phyloP scores from a whole-genome alignment of 257 asterid species.

The Ligustrum vulgare region DNA sequence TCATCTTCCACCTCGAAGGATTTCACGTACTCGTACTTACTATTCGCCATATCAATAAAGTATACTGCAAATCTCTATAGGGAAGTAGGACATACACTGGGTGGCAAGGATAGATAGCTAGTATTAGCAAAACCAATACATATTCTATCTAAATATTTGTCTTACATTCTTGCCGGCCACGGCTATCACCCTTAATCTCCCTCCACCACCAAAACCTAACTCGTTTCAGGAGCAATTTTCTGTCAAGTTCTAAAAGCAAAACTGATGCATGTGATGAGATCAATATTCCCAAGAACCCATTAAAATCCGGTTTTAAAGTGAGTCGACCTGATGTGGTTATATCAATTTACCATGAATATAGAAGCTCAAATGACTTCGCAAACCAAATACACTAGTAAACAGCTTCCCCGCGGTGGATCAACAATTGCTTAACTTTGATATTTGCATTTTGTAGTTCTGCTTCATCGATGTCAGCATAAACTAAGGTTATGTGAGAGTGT shows the following conservation, averaged over 20 bases:
- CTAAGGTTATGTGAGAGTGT: too few species aligned
- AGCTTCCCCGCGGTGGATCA: too few species aligned
- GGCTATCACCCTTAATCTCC: not conserved
- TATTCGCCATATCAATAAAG: slow-evolving; percentile 61
- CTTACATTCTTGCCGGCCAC: not conserved
- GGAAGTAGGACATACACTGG: not conserved
- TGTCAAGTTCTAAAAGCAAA: not conserved
- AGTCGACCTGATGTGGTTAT: not conserved
- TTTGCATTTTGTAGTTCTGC: too few species aligned
- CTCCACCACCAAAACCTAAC: not conserved
- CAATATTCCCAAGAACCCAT: not conserved
- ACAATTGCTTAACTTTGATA: too few species aligned
- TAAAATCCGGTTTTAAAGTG: not conserved
- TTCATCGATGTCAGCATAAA: too few species aligned
- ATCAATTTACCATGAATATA: too few species aligned
- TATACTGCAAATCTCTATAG: not conserved
- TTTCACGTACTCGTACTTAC: slow-evolving; percentile 85
- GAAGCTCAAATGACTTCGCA: not conserved
- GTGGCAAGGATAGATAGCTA: not conserved
- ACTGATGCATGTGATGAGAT: not conserved
- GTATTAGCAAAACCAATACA: not conserved
- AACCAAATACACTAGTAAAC: not conserved
- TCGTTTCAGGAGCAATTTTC: not conserved
- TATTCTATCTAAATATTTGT: not conserved
- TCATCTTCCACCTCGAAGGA: slow-evolving; percentile 67